These are phyloP conservation scores for Babesia caballi DNA, from an alignment of 169 alveolate genomes.

Conservation along the genomic window DNA sequence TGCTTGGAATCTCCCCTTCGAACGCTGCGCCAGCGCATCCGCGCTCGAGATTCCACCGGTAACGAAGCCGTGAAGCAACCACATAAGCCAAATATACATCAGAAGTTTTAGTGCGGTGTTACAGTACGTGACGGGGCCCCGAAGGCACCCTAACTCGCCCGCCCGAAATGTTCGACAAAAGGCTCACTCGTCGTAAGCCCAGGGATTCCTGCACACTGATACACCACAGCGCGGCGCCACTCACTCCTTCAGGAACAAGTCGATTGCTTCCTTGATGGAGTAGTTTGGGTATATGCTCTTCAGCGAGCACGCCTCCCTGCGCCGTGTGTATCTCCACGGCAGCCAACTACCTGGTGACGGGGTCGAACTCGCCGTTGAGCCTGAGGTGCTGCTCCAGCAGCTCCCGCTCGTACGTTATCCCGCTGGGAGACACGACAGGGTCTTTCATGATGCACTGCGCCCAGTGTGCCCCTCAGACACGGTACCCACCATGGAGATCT, in stretches of 20 bases:
- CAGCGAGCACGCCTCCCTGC: slow-evolving; percentile 70
- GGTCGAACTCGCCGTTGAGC: slow-evolving; percentile 81
- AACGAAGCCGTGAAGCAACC: background rate
- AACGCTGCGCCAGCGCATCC: background rate
- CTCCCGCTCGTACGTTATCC: slow-evolving; percentile 79
- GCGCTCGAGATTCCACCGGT: background rate
- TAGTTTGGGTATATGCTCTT: slow-evolving; percentile 74
- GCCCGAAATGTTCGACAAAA: too few species aligned
- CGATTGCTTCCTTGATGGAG: slow-evolving; percentile 79
- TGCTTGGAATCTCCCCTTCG: background rate
- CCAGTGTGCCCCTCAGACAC: background rate
- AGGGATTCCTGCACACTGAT: slow-evolving; percentile 47
- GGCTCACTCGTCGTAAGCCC: slow-evolving; percentile 61
- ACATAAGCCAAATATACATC: background rate
- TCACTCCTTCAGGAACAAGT: slow-evolving; percentile 70
- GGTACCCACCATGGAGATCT: slow-evolving; percentile 77
- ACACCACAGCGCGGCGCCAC: background rate
- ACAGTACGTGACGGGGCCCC: background rate
- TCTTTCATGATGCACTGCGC: slow-evolving; percentile 81
- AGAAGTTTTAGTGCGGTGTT: background rate
- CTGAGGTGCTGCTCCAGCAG: slow-evolving; percentile 76
- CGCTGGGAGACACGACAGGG: slow-evolving; percentile 84
- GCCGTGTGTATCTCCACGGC: background rate
- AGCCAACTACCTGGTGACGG: slow-evolving; percentile 73
- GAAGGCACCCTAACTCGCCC: background rate